Base-by-base conservation (phyloP, 1,139 yeast genomes). In the Geotrichum carabidarum region DNA sequence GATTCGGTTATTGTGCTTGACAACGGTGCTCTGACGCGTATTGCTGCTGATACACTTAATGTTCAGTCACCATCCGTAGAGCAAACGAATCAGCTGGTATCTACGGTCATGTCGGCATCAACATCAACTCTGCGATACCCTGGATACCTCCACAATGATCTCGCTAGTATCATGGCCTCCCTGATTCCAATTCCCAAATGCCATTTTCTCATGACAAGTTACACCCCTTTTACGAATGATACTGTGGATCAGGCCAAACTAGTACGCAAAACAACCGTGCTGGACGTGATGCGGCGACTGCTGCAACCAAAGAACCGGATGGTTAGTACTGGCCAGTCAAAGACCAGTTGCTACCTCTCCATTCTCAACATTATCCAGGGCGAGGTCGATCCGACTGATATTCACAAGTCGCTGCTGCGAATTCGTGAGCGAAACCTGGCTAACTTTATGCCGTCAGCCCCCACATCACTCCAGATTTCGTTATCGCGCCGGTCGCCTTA, bases 111-210 rank as follows among this genome's bases (percentile, higher is more conserved):
- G 75, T 84, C 96, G 0, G 84, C 93, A 0, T 74, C 89, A 3
- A 88, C 98, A 1, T 87, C 91, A 59, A 89, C 98, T 0, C 72
- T 93, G 42, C 75, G 99, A 60, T 93, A 88, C 68, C 99, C 99
- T 2, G 85, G 95, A 49, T 90, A 90, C 70, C 83, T 90, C 80
- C 93, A 87, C 75, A 86, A 86, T 63, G 90, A 95, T 15, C 74
- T 86, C 62, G 89, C 91, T 48, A 84, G 95, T 51, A 83, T 93
- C 15, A 72, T 90, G 56, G 84, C 97, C 0, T 82, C 94, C 0
- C 72, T 94, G 59, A 80, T 93, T 2, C 97, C 98, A 0, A 84
- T 91, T 0, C 96, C 98, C 1, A 89, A 88, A 53, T 76, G 91
- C 61, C 96, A 93, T 69, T 94, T 93, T 65, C 72, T 93, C 31